Base-by-base conservation (phyloP, 768 basidiomycete species). In the Hortiboletus campestris region DNA sequence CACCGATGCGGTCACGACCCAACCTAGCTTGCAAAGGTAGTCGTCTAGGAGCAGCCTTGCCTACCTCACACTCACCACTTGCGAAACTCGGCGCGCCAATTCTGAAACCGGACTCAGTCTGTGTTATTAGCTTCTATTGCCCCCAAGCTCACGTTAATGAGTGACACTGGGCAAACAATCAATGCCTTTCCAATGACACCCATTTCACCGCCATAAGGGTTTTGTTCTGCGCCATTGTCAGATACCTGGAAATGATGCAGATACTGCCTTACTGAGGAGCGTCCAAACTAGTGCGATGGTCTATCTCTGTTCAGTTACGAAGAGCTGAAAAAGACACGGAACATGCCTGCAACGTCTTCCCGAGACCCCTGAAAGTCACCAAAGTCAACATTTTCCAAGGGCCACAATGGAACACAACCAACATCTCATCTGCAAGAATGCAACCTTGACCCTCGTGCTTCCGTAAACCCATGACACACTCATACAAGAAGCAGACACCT, bases 391-490 rank as follows among this genome's bases (percentile, higher is more conserved):
- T 29, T 67, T 28, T 28, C 55, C 29, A 50, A 22, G 16, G 41
- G 39, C 19, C 17, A 35, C 32, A 49, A 28, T 34, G 46, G 17
- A n/a, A 44, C 8, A 50, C 36, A 39, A 57, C 71, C 34, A 58
- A 92, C 94, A 97, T 96, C 65, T 98, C 97, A 71, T 99, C 97
- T 2, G 96, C 97, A 34, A 99, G 80, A 60, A 99, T 97, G 63
- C 93, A 95, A 1, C 96, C 96, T 66, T 91, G 84, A 2, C 93
- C 90, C 70, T 95, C 93, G 58, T 93, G 91, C 68, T 86, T 89
- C 51, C 91, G 81, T 65, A 97, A 75, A 11, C 94, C 95, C 94
- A 98, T 98, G 17, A 95, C 89, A 64, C 88, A 92, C 66, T 95
- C 92, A 66, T 99, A 99, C 76, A 99, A 75, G 71, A 99, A 99